A percentile compares a stretch with the other conserved stretches of the same genome.
Conservation (phyloP, 2,329 filamentous ascomycete genomes). For the Cladosporium sp. region DNA sequence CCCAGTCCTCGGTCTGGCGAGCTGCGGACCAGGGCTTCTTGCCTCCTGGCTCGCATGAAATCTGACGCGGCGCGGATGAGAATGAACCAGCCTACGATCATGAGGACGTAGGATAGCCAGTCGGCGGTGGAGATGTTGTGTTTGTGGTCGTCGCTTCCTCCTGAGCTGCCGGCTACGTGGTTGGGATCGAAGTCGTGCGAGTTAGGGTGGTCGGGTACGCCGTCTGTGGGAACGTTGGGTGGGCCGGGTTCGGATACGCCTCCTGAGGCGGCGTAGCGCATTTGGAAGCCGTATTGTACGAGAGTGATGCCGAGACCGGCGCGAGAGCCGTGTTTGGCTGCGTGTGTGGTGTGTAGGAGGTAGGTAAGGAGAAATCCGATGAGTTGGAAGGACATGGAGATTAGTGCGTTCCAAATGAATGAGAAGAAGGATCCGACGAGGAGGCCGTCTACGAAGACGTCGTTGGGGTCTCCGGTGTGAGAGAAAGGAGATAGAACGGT, state of each 20-base stretch:
- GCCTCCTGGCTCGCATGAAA: conserved; percentile 78
- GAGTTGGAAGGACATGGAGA: conserved; percentile 94
- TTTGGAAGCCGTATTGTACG: conserved; percentile 94
- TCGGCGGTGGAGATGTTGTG: conserved; percentile 66
- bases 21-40: conserved; percentile 88
- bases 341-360: conserved; percentile 94
- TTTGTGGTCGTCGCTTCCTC: conserved; percentile 23
- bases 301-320: conserved; percentile 92
- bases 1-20: conserved; percentile 84
- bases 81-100: conserved; percentile 98
- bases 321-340: conserved; percentile 93
- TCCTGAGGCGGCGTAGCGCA: conserved; percentile 57
- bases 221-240: conserved; percentile 33
- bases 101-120: conserved; percentile 86
- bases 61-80: conserved; percentile 90
- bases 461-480: conserved; percentile 78
- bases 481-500: conserved; percentile 92
- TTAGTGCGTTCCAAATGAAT: conserved; percentile 91
- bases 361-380: conserved; percentile 98
- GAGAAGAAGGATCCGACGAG: conserved; percentile 84
- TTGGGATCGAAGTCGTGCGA: conserved; percentile 80
- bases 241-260: conserved; percentile 18
- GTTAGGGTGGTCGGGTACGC: conserved; percentile 76
- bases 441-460: conserved; percentile 95
- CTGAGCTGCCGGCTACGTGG: conserved; percentile 49